phyloP scores from a whole-genome alignment of 2,329 filamentous ascomycete genomes.

The Colletotrichum higginsianum region DNA sequence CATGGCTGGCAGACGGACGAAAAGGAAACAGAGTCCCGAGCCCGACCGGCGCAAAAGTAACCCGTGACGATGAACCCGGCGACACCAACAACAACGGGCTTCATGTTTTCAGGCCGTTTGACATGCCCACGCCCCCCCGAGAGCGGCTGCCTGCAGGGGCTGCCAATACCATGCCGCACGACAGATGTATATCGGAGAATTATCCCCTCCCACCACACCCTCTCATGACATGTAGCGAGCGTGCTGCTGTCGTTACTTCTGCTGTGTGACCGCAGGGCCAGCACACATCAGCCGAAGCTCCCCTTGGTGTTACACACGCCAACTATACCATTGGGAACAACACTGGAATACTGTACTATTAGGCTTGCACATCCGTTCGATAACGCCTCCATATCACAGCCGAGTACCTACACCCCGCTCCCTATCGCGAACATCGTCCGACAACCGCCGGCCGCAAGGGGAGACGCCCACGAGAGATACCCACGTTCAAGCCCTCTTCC shows the following conservation, averaged over 20 bases:
- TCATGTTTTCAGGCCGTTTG: no score
- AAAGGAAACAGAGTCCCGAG: neutral
- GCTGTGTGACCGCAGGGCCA: slow-evolving; percentile 13
- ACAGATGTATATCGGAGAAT: slow-evolving; percentile 31
- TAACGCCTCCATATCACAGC: neutral
- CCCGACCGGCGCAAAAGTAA: neutral
- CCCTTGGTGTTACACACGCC: no score
- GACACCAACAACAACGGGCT: neutral
- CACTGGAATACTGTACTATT: neutral
- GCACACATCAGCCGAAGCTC: neutral
- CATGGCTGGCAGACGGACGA: neutral
- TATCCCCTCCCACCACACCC: neutral
- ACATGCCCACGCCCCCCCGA: neutral
- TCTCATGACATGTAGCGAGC: neutral
- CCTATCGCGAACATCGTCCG: no score
- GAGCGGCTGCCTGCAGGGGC: neutral
- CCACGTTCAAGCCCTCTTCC: slow-evolving; percentile 7
- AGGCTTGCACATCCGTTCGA: no score
- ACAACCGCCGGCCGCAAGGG: neutral
- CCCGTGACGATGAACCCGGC: neutral
- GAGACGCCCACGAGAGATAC: neutral
- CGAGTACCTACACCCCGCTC: neutral
- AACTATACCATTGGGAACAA: no score
- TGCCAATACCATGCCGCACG: neutral
- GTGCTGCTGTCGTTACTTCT: neutral